Base-by-base conservation (phyloP, 2,329 filamentous ascomycete genomes). In the Monosporascus sp. region DNA sequence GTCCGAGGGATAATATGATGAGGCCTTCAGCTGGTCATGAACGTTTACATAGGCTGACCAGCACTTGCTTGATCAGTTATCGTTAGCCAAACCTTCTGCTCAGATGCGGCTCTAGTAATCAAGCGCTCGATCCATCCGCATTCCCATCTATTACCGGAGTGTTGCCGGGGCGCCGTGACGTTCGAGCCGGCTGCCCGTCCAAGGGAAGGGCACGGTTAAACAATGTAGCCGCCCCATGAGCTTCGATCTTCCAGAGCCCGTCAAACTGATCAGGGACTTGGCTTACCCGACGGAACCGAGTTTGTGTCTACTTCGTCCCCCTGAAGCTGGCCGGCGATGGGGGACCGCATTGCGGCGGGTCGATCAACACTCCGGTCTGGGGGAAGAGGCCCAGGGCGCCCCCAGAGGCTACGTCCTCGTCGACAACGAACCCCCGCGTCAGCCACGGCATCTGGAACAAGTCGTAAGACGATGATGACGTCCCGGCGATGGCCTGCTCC, bases 361-460 rank as follows among this genome's bases (percentile, higher is more conserved):
- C 63, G 18, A 65, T 64, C n/a, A 68, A 37, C 5, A 73, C 61
- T 2, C 70, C 69, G 1, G 61, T 67, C 57, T 73, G 68, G 0
- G 69, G 69, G 54, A 72, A 72, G 1, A 70, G 70, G 6, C 70
- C 63, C 4, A 72, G 57, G 0, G 69, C 67, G 0, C 70, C 11
- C 70, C 63, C 66, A 73, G 18, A 71, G 55, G 48, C 70, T 68
- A 1, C 69, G 3, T 63, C 55, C 6, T 56, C 68, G 48, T 70
- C 69, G 6, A 60, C 57, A 1, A 70, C 70, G 18, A 72, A 62
- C 1, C 70, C 70, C 22, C 60, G 49, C 4, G 68, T 70, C 6
- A 73, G 57, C 52, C 67, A 71, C 3, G 57, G 64, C 64, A 72
- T 62, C 51, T 68, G 60, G 4, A 65, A 68, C 51, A 71, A 72